Evolutionary conservation across 345 rosid species (phyloP), one percentile per base, ranked within the genome.

Genomic region (Lenwebbia sp.): DNA sequence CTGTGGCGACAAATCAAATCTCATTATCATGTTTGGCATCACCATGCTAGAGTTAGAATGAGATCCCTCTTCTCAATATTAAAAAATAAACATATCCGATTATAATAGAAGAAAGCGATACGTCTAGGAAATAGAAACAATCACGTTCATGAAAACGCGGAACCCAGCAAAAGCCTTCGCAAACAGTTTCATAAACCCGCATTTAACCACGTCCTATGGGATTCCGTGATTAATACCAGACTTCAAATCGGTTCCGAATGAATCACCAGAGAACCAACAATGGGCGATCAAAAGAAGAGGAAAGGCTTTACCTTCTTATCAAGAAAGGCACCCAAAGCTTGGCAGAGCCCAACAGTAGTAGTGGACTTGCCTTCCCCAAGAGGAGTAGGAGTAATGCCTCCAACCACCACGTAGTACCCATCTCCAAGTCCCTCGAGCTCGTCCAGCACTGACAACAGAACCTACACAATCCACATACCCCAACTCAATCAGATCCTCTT

Each of bases 381-480:
- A 52, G 99, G 99, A 82, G 99, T 96, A n/a, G 99, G 99, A 85
- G 99, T 96, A 82, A 96, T 97, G 85, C 99, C 99, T 83, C 99
- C 99, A 55, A 97, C 98, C 89, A 96, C 99, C 85, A 96, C 98
- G 87, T 95, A 97, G 88, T 94, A 97, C 3, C 99, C 99, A 90
- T 96, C 95, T 51, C 88, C 87, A 88, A 90, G 89, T 89, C 91
- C 95, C 91, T 95, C 82, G 84, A 95, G 94, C 88, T 95, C 99
- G 85, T 94, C 98, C 65, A 95, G 88, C 54, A 89, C 98, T 14
- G 99, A 92, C 90, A 97, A 86, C 89, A 97, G 89, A 55, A 97
- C 95, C 99, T 96, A 76, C 54, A 84, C 10, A 52, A 49, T 37
- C 40, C 47, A 81, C 85, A 49, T 41, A 40, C 76, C 56, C 56